Percentiles rank a stretch among this genome's conserved stretches.
These are phyloP conservation scores for Angophora floribunda DNA, from an alignment of 345 rosid genomes.

Conservation along the genomic window DNA sequence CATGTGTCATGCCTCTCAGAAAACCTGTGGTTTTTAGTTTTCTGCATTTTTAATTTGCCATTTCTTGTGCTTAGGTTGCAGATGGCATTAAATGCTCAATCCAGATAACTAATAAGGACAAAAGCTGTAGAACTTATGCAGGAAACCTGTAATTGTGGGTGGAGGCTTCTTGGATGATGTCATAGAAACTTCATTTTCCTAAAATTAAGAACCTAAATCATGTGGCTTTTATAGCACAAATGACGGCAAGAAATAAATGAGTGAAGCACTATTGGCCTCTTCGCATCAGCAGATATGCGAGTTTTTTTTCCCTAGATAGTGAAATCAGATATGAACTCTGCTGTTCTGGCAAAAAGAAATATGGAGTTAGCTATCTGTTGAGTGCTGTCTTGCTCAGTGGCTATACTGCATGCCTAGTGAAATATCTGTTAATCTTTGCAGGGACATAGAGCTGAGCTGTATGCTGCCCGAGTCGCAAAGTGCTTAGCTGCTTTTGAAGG, in stretches of 20 bases:
- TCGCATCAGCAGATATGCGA: not conserved
- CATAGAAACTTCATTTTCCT: not conserved
- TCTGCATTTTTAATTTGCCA: not conserved
- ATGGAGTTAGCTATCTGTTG: not conserved
- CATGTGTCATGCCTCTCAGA: not conserved
- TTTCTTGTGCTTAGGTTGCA: not conserved
- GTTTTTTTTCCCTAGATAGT: not conserved
- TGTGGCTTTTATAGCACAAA: not conserved
- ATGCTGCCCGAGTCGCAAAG: slow-evolving; percentile 92
- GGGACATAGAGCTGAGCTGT: slow-evolving; percentile 97
- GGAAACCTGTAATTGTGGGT: not conserved
- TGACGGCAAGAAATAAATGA: not conserved
- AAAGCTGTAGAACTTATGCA: not conserved
- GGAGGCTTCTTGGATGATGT: not conserved
- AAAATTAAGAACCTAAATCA: not conserved
- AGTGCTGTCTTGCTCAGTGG: not conserved
- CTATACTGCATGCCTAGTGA: not conserved
- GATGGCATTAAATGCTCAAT: not conserved
- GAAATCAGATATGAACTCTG: not conserved
- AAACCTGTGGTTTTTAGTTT: not conserved
- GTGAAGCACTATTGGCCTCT: not conserved
- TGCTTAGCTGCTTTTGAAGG: slow-evolving; percentile 96
- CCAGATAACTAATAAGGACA: not conserved
- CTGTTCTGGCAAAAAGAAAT: not conserved
- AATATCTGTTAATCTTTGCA: slow-evolving; percentile 11